Conservation (phyloP, 1,284 basidiomycete species). For the Ceratobasidium sp. region DNA sequence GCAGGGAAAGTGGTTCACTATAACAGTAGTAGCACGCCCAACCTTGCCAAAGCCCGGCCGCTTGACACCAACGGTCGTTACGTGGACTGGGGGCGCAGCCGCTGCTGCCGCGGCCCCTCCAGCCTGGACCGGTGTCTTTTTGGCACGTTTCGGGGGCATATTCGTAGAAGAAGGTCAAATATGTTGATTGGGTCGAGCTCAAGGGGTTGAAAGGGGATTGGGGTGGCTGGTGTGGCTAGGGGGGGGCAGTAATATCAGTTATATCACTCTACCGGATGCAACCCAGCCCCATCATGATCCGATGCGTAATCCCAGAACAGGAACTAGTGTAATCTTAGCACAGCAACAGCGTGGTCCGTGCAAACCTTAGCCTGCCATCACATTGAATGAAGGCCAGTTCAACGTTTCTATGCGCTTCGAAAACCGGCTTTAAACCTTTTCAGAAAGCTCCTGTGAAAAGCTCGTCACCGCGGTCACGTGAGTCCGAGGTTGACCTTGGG, state of each 20-base stretch:
- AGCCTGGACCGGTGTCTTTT: slow-evolving; percentile 1
- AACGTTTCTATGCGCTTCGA: too few species aligned
- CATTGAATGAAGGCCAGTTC: too few species aligned
- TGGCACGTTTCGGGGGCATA: slow-evolving; percentile 33
- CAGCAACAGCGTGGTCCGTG: too few species aligned
- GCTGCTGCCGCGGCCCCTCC: neutral
- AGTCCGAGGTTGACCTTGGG: too few species aligned
- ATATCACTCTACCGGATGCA: neutral
- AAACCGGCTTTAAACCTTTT: too few species aligned
- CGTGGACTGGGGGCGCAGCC: slow-evolving; percentile 23
- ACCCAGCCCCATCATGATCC: neutral
- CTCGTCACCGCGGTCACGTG: too few species aligned
- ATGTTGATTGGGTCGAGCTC: neutral
- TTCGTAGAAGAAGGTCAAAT: neutral
- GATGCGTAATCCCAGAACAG: neutral
- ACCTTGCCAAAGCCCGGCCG: slow-evolving; percentile 65
- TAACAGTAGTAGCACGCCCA: slow-evolving; percentile 60
- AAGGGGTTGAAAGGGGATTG: neutral
- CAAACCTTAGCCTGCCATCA: too few species aligned
- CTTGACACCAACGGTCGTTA: slow-evolving; percentile 63
- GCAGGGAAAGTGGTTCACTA: slow-evolving; percentile 41
- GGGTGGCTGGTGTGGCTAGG: slow-evolving; percentile 27
- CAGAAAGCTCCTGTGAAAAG: too few species aligned
- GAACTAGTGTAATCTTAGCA: too few species aligned
- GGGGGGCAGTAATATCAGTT: neutral